phyloP scores from a whole-genome alignment of 176 grass and related monocot species.

The Oryza rufipogon region DNA sequence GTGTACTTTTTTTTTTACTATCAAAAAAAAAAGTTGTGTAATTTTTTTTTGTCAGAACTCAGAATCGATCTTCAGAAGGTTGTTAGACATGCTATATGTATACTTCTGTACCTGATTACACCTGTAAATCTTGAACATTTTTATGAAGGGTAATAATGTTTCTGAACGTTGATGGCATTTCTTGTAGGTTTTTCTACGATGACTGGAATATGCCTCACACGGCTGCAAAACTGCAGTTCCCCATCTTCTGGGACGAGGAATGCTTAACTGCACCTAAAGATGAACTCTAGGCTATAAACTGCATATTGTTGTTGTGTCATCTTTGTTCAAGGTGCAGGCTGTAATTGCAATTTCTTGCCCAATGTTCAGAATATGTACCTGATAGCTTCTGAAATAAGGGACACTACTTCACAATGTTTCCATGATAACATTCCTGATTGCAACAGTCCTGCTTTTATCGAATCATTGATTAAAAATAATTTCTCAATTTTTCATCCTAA shows the following conservation, averaged over 20 bases:
- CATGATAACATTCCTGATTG: background rate
- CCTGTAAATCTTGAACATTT: background rate
- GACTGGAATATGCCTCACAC: slow-evolving; percentile 81
- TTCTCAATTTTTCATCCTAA: background rate
- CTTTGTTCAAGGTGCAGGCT: background rate
- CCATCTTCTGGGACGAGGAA: slow-evolving; percentile 81
- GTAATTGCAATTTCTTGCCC: background rate
- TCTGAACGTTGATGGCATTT: background rate
- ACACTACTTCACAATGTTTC: background rate
- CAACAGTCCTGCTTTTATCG: background rate
- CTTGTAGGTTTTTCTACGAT: slow-evolving; percentile 77
- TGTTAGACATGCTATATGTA: background rate
- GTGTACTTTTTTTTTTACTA: too few relatives aligned
- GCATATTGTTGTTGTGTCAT: background rate
- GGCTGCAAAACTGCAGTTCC: slow-evolving; percentile 78
- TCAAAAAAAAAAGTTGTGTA: too few relatives aligned
- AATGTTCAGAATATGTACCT: background rate
- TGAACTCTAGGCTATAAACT: slow-evolving; percentile 58
- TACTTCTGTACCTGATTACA: background rate
- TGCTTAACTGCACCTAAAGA: slow-evolving; percentile 70
- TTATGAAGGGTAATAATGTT: background rate
- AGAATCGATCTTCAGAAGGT: background rate
- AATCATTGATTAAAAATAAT: background rate
- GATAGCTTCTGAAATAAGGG: background rate
- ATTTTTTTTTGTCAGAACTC: background rate